phyloP scores from a whole-genome alignment of 257 asterid species.

The Pogostemon cablin region DNA sequence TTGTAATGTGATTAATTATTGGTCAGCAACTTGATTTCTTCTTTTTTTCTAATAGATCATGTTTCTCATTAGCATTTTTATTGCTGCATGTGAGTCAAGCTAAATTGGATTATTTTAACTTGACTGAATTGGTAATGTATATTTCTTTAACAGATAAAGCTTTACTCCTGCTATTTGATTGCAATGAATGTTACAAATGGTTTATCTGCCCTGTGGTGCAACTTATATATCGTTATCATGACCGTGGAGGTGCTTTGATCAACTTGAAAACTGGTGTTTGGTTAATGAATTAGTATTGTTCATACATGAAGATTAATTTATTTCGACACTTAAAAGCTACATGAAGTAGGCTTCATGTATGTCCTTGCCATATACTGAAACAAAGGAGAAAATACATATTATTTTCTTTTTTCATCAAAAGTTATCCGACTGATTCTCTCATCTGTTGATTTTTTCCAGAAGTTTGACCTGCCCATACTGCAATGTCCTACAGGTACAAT shows the following conservation, averaged over 20 bases:
- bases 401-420: neutral
- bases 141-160: neutral
- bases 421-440: conserved; percentile 37
- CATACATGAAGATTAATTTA: conserved; percentile 22
- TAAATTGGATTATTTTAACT: neutral
- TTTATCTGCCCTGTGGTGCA: neutral
- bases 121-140: conserved; percentile 14
- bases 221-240: neutral
- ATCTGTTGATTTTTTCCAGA: conserved; percentile 51
- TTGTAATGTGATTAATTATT: neutral
- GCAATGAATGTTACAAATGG: conserved; percentile 1
- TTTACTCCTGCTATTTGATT: conserved; percentile 13
- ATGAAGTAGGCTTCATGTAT: neutral
- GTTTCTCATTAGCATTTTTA: neutral
- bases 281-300: conserved; percentile 18
- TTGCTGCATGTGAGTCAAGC: conserved; percentile 16
- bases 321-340: neutral
- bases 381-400: conserved; percentile 8
- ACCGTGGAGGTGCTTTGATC: neutral
- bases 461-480: conserved; percentile 81
- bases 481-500: conserved; percentile 76
- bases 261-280: conserved; percentile 22
- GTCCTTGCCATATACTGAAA: conserved; percentile 7
- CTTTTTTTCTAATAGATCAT: neutral
- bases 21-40: neutral